These are phyloP conservation scores for Claviceps purpurea DNA, from an alignment of 2,329 filamentous ascomycete genomes.

Conservation along the genomic window DNA sequence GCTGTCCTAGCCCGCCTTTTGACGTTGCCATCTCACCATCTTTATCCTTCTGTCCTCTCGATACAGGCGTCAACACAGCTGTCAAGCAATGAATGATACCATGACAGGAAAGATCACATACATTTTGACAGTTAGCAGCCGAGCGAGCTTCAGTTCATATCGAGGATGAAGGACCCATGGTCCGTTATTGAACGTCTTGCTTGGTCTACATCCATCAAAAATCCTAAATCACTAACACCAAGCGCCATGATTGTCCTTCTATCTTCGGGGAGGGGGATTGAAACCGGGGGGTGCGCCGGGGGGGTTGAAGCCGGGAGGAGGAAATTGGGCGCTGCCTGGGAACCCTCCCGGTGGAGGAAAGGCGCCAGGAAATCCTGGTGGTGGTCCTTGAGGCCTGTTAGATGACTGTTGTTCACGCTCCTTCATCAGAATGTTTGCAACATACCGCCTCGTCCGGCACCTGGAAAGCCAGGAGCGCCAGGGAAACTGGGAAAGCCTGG, in stretches of 20 bases:
- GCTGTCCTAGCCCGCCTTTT: not conserved
- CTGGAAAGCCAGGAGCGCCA: conserved; percentile 31
- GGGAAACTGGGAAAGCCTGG: conserved; percentile 42
- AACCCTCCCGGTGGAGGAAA: conserved; percentile 34
- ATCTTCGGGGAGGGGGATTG: conserved; percentile 56
- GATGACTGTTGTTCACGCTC: conserved; percentile 11
- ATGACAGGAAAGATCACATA: conserved; percentile 5
- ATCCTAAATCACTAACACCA: conserved; percentile 10
- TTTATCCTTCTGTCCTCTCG: not conserved
- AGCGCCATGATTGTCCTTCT: conserved; percentile 16
- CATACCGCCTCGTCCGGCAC: conserved; percentile 43
- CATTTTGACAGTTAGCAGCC: conserved; percentile 1
- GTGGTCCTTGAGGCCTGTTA: conserved; percentile 27
- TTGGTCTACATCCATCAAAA: conserved; percentile 6
- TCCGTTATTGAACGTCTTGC: not conserved
- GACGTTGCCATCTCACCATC: not conserved
- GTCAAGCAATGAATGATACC: conserved; percentile 1
- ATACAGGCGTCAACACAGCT: conserved; percentile 5
- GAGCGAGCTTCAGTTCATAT: not conserved
- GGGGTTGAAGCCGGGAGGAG: conserved; percentile 14
- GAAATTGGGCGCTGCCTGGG: conserved; percentile 15
- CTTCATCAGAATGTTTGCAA: conserved; percentile 10
- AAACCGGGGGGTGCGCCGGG: conserved; percentile 46
- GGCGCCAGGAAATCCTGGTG: conserved; percentile 36
- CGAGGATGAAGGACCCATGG: not conserved